Evolutionary conservation across 768 basidiomycete species (phyloP), one percentile per base, ranked within the genome.

Genomic region (Pleurotus citrinopileatus): DNA sequence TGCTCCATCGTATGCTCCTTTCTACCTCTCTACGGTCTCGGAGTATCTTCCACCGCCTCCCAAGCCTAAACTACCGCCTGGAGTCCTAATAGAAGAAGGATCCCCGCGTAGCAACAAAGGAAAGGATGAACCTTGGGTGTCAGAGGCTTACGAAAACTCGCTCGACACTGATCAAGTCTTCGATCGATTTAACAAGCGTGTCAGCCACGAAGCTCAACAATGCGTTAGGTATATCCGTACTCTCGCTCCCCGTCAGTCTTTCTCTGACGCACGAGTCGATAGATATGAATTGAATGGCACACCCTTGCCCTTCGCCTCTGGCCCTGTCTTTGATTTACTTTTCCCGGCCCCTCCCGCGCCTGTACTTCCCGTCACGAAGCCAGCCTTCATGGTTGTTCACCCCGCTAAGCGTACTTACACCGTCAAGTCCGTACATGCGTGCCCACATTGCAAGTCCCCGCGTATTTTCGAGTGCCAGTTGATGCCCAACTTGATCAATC

Each of bases 381-480:
- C 80, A 5, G 80, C 66, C 20, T 86, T 84, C 67, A 83, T 77
- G 57, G 83, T 84, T n/a, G 67, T 73, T 0, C 73, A 68, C 9
- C 59, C 73, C 2, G 66, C 67, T 34, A 80, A 78, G 60, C 76
- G 83, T 38, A 70, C 70, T 0, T 97, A 86, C 69, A 68, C 75
- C 42, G 70, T 83, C 3, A 61, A 74, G 0, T 67, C 75, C 6
- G 71, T 94, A 26, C 83, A 87, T 0, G 56, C 68, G 0, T 98
- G 96, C 65, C 75, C 83, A 1, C 62, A 70, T 12, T 98, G 96
- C 71, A 71, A 74, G 32, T 75, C 80, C 2, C 72, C 71, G 40
- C 80, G 93, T 13, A 79, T 87, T 19, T 98, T 97, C 66, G 96
- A 98, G 67, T 89, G 89, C 61, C 96, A 98, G 67, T 75, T 98